Evolutionary conservation across 1,284 basidiomycete species (phyloP).

Genomic region (Ganoderma resinaceum): DNA sequence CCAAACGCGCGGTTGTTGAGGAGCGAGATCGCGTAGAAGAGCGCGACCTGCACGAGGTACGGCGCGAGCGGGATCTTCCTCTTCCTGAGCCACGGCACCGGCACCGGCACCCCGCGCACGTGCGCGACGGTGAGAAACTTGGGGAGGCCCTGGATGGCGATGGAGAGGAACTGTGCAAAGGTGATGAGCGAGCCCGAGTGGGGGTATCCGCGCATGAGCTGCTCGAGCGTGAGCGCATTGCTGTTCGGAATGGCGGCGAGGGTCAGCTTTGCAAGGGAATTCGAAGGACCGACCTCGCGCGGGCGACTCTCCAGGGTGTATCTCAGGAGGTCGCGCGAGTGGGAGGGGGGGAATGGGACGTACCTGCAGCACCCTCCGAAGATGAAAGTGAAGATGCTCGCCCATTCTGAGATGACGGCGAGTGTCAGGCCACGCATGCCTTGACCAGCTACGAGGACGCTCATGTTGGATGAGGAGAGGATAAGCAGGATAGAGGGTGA

Average conservation of each 20-base stretch:
- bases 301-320: constrained; percentile 18
- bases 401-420: constrained; percentile 47
- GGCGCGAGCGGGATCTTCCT: constrained; percentile 76
- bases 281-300: background rate
- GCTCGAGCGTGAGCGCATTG: constrained; percentile 77
- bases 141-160: constrained; percentile 74
- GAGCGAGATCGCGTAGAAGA: constrained; percentile 85
- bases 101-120: constrained; percentile 24
- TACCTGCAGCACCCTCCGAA: constrained; percentile 71
- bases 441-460: constrained; percentile 11
- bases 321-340: background rate
- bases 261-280: background rate
- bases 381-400: constrained; percentile 52
- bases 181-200: constrained; percentile 82
- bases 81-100: constrained; percentile 56
- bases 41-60: constrained; percentile 83
- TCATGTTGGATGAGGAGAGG: constrained; percentile 20
- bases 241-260: constrained; percentile 41
- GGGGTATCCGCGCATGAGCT: constrained; percentile 68
- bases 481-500: background rate
- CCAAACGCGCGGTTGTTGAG: constrained; percentile 94
- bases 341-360: constrained; percentile 27
- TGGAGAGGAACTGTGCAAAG: constrained; percentile 82
- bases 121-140: constrained; percentile 49
- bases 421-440: constrained; percentile 33